phyloP scores from a whole-genome alignment of 305 asterid genomes.

The Fraxinus dipetala region DNA sequence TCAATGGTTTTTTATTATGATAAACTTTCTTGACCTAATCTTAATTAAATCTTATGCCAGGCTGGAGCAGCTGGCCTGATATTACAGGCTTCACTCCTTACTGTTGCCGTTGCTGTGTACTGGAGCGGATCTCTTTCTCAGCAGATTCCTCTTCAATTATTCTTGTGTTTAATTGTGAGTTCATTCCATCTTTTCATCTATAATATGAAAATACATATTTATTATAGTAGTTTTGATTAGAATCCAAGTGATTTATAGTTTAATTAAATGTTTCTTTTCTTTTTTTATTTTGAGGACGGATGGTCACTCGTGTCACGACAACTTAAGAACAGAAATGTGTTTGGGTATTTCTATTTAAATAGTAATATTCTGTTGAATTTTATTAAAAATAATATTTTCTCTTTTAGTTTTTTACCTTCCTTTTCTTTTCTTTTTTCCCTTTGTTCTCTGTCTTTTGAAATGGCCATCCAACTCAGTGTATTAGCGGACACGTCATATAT shows the following conservation, averaged over 20 bases:
- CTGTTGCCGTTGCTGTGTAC: conserved; percentile 76
- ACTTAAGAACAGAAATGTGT: neutral
- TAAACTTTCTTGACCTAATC: conserved; percentile 14
- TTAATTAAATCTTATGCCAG: conserved; percentile 41
- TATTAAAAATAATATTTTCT: neutral
- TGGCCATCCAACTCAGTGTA: neutral
- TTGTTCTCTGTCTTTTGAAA: neutral
- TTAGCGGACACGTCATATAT: neutral
- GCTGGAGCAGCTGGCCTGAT: conserved; percentile 95
- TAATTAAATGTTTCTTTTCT: neutral
- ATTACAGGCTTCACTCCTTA: conserved; percentile 82
- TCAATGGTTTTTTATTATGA: conserved; percentile 1
- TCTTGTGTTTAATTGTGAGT: conserved; percentile 84
- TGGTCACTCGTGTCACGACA: neutral
- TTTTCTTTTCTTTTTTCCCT: neutral
- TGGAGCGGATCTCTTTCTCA: conserved; percentile 73
- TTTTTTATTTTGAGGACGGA: neutral
- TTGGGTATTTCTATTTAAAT: neutral
- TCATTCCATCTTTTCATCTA: conserved; percentile 15
- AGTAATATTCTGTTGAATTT: neutral
- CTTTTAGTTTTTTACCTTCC: neutral
- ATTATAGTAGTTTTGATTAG: conserved; percentile 15
- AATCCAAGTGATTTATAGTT: neutral
- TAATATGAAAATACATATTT: neutral
- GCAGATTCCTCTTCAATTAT: conserved; percentile 59